Evolutionary conservation across 306 rosid genomes (phyloP), one percentile per base, ranked within the genome.

Genomic region (Chamaecrista fasciculata): DNA sequence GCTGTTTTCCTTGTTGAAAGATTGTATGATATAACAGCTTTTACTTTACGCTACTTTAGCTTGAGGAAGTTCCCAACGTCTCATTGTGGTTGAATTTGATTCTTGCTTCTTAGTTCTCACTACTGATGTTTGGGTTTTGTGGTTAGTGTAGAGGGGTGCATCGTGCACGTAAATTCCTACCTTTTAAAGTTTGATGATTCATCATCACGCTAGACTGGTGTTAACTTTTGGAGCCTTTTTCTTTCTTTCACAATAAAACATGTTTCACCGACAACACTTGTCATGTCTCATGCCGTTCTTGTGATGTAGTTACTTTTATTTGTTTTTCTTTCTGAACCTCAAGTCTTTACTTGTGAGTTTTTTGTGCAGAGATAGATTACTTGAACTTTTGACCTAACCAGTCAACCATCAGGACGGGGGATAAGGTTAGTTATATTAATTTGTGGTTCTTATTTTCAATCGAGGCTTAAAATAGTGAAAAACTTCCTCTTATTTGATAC

Each of bases 271-370:
- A 34, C 74, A 66, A 43, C 74, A 75, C 65, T 76, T 70, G 87
- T 71, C 84, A 75, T 73, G 74, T 69, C 70, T 87, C 97, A 86
- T 80, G 83, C 81, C 57, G 14, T 85, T 62, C 93, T 67, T 79
- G 98, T 90, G 97, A 90, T 82, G 69, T 66, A 62, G 74, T 78
- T 71, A 49, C 51, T 67, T 82, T 80, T 70, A 24, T 78, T 25
- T 69, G 23, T 29, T 37, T 49, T 75, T 75, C 47, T 70, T 68
- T 81, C 71, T 73, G 68, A 57, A 40, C 29, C 77, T 82, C 58
- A 72, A 61, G 69, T 65, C 39, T 58, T 50, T 55, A 24, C 72
- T 12, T 72, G 24, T 79, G 73, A 44, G 39, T 59, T 67, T 78
- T 58, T 52, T 76, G 71, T 56, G 56, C 82, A 82, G 92, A 90